Percentiles rank a stretch among this genome's conserved stretches.
These are phyloP conservation scores for Cladosporium sp. DNA, from an alignment of 2,329 filamentous ascomycete genomes.

Conservation along the genomic window DNA sequence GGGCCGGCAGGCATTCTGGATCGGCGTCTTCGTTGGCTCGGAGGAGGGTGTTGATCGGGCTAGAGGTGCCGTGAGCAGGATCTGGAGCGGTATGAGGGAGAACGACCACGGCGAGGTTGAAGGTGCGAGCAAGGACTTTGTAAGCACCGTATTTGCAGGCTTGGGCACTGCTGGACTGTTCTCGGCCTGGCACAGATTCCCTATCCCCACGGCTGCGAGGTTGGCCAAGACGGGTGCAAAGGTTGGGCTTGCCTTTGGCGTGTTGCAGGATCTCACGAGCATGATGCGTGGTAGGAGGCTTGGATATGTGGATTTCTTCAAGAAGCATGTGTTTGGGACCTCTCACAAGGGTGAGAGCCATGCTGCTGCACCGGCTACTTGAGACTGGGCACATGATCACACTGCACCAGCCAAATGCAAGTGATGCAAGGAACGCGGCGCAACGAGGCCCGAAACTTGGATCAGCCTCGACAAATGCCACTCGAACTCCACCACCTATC, in stretches of 20 bases:
- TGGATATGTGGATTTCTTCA: conserved; percentile 69
- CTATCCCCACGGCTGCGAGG: conserved; percentile 60
- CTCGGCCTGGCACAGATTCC: conserved; percentile 82
- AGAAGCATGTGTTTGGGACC: conserved; percentile 30
- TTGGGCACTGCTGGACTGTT: conserved; percentile 83
- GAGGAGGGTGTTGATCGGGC: conserved; percentile 81
- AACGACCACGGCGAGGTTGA: conserved; percentile 39
- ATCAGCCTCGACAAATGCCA: not conserved
- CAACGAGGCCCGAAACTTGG: not conserved
- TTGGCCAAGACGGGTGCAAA: conserved; percentile 79
- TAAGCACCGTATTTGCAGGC: conserved; percentile 80
- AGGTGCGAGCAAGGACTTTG: conserved; percentile 63
- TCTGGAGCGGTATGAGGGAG: conserved; percentile 28
- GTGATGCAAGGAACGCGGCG: not conserved
- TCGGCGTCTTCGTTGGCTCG: conserved; percentile 72
- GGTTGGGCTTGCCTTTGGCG: conserved; percentile 77
- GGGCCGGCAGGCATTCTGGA: conserved; percentile 69
- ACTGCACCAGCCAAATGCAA: not conserved
- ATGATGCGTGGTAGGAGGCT: conserved; percentile 70
- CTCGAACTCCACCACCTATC: not conserved
- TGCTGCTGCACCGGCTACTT: not conserved
- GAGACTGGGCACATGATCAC: not conserved
- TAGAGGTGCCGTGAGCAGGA: conserved; percentile 41
- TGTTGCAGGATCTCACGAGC: conserved; percentile 75
- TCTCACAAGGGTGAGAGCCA: not conserved